Percentiles rank a stretch among this genome's conserved stretches.
Evolutionary conservation across 1,284 basidiomycete genomes (phyloP).

Genomic region (Cryptococcus sp.): DNA sequence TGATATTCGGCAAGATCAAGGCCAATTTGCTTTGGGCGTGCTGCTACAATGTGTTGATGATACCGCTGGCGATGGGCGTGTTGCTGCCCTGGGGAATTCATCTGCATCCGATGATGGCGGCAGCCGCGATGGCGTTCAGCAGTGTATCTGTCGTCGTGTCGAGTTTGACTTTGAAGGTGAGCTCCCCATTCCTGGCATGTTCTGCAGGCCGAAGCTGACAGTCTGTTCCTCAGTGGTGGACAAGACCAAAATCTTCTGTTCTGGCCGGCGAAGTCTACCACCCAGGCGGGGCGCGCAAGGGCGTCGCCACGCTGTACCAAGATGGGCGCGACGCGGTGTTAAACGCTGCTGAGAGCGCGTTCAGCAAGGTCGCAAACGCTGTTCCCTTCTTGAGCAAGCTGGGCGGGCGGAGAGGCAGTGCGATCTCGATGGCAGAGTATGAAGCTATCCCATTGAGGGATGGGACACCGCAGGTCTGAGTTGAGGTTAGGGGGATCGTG

Average conservation of each 20-base stretch:
- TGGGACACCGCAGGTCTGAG: background rate
- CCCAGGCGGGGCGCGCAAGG: slow-evolving; percentile 38
- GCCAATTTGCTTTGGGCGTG: slow-evolving; percentile 86
- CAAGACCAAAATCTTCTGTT: slow-evolving; percentile 64
- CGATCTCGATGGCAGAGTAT: slow-evolving; percentile 24
- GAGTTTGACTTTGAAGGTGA: slow-evolving; percentile 70
- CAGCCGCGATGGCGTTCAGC: slow-evolving; percentile 95
- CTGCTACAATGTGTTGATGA: slow-evolving; percentile 87
- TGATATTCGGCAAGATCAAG: slow-evolving; percentile 85
- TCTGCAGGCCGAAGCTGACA: background rate
- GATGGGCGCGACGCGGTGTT: slow-evolving; percentile 13
- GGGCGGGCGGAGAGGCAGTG: slow-evolving; percentile 12
- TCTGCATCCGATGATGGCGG: slow-evolving; percentile 97
- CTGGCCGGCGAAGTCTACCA: slow-evolving; percentile 59
- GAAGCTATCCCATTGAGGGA: slow-evolving; percentile 35
- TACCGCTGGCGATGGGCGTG: slow-evolving; percentile 98
- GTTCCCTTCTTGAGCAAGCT: slow-evolving; percentile 24
- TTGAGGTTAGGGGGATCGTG: background rate
- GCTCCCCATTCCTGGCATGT: slow-evolving; percentile 7
- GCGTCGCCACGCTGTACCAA: slow-evolving; percentile 25
- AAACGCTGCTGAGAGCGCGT: slow-evolving; percentile 21
- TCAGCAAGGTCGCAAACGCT: slow-evolving; percentile 11
- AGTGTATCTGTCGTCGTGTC: slow-evolving; percentile 93
- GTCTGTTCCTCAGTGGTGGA: slow-evolving; percentile 61
- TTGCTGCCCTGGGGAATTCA: slow-evolving; percentile 88